Percentiles rank a stretch among this genome's conserved stretches.
phyloP scores from a whole-genome alignment of 495 filamentous ascomycete genomes.

The Hyaloscypha bicolor region DNA sequence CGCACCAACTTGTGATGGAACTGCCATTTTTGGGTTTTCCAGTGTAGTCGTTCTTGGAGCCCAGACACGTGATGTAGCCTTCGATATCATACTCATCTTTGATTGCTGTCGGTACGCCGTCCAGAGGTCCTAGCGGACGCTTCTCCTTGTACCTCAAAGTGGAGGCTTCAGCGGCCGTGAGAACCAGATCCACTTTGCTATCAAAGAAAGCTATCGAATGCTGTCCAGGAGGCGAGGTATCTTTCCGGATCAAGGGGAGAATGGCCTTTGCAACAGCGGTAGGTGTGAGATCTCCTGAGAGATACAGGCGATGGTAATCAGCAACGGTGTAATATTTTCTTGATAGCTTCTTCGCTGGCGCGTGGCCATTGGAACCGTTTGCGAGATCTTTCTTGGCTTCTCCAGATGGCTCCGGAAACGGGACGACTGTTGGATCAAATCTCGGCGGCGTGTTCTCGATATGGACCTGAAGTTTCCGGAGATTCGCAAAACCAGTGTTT shows the following conservation, averaged over 20 bases:
- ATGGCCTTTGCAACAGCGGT: constrained; percentile 67
- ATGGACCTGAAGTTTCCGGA: constrained; percentile 61
- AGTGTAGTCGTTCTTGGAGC: constrained; percentile 51
- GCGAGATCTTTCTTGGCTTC: constrained; percentile 13
- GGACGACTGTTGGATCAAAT: constrained; percentile 22
- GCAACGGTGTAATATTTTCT: constrained; percentile 65
- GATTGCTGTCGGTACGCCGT: constrained; percentile 84
- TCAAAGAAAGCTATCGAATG: constrained; percentile 72
- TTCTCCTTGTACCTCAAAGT: constrained; percentile 70
- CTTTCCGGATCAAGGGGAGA: constrained; percentile 67
- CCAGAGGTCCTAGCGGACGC: constrained; percentile 64
- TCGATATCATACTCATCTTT: constrained; percentile 84
- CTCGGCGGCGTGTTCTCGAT: constrained; percentile 64
- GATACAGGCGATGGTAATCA: constrained; percentile 76
- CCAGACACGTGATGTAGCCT: constrained; percentile 65
- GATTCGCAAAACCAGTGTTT: constrained; percentile 71
- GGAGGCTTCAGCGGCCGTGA: constrained; percentile 69
- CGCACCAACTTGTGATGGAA: constrained; percentile 66
- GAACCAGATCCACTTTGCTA: constrained; percentile 58
- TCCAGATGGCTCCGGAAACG: not conserved
- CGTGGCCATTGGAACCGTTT: not conserved
- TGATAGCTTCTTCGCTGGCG: not conserved
- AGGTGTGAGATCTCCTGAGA: constrained; percentile 69
- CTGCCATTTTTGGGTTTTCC: constrained; percentile 42
- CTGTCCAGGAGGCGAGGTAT: constrained; percentile 50